Conservation (phyloP, 2,329 filamentous ascomycete species). For the Alternaria rosae region DNA sequence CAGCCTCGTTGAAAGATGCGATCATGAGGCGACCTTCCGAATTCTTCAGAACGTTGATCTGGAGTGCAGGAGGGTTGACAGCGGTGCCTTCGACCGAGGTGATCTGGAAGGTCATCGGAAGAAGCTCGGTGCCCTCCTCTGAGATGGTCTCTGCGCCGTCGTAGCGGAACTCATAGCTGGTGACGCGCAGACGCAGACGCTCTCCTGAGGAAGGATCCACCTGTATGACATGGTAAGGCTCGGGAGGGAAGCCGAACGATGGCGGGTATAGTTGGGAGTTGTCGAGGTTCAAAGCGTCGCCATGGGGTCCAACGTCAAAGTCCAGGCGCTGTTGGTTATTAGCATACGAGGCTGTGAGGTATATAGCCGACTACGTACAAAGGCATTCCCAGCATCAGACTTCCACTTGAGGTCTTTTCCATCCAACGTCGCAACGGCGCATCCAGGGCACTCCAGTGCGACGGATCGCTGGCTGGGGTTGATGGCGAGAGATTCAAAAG, state of each 20-base stretch:
- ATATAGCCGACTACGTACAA: constrained; percentile 34
- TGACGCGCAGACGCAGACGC: constrained; percentile 44
- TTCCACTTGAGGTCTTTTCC: constrained; percentile 37
- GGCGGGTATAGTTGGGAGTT: constrained; percentile 51
- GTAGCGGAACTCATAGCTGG: constrained; percentile 47
- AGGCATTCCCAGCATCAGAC: constrained; percentile 42
- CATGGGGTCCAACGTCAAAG: constrained; percentile 44
- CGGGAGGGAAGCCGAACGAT: constrained; percentile 36
- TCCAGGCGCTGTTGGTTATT: constrained; percentile 44
- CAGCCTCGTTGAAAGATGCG: constrained; percentile 43
- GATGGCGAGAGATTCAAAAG: constrained; percentile 40
- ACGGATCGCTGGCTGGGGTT: constrained; percentile 44
- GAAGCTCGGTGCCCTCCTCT: constrained; percentile 47
- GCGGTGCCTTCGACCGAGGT: constrained; percentile 42
- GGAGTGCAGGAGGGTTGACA: constrained; percentile 43
- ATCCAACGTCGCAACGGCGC: constrained; percentile 38
- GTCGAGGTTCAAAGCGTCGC: constrained; percentile 45
- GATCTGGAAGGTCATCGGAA: constrained; percentile 50
- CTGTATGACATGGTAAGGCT: constrained; percentile 46
- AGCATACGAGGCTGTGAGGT: constrained; percentile 19
- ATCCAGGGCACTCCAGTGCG: constrained; percentile 45
- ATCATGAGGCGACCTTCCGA: constrained; percentile 48
- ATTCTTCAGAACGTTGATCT: constrained; percentile 49
- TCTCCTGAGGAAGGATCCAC: constrained; percentile 36
- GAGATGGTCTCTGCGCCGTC: constrained; percentile 45